Evolutionary conservation across 139 green algal genomes (phyloP).

Genomic region (Cymbomonas tetramitiformis): DNA sequence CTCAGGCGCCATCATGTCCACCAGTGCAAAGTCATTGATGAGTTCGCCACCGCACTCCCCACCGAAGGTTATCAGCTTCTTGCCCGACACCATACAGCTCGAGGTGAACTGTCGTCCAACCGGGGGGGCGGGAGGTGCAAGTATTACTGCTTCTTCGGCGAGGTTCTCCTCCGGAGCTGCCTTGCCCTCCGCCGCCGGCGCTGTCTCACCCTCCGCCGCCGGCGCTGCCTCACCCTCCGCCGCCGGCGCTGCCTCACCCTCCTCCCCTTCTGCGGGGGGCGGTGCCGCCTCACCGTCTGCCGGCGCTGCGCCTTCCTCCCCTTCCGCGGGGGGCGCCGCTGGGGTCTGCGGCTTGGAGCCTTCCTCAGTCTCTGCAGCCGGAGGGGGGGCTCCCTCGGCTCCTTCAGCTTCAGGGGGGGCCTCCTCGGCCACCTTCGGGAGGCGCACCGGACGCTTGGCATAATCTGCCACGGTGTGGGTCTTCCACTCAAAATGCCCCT

Average conservation of each 20-base stretch:
- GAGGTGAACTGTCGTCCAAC: background rate
- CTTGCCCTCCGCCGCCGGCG: slow-evolving; percentile 10
- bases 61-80: slow-evolving; percentile 41
- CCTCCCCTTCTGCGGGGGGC: background rate
- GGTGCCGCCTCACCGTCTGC: background rate
- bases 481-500: too few species aligned
- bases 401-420: background rate
- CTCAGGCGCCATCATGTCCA: background rate
- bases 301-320: background rate
- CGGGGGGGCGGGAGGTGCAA: background rate
- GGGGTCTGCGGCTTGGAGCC: too few species aligned
- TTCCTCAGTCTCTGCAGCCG: too few species aligned
- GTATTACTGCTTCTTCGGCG: background rate
- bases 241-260: background rate
- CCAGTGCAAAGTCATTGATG: slow-evolving; percentile 22
- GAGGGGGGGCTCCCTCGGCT: background rate
- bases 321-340: background rate
- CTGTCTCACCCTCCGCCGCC: slow-evolving; percentile 1
- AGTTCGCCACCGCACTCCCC: slow-evolving; percentile 42
- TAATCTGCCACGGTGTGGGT: too few species aligned
- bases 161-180: background rate
- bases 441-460: too few species aligned
- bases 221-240: slow-evolving; percentile 1
- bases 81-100: slow-evolving; percentile 1
- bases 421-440: background rate